Conservation (phyloP, 148 eudicot genomes). For the Cornus kousa region DNA sequence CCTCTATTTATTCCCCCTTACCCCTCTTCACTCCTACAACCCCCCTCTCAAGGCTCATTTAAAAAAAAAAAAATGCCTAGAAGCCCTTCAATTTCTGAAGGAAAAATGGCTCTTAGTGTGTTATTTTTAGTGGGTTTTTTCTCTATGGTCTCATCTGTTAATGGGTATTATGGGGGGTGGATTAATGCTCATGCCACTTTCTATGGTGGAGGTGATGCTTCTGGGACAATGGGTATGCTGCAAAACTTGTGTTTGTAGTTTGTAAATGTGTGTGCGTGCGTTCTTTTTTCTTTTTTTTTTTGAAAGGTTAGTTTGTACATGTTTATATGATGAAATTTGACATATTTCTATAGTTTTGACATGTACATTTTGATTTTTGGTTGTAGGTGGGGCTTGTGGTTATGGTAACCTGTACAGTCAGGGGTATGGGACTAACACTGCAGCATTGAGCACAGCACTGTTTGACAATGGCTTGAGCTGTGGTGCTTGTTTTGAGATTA, state of each 20-base stretch:
- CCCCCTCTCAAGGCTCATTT: slow-evolving; percentile 20
- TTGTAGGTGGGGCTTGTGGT: slow-evolving; percentile 58
- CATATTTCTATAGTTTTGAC: not conserved
- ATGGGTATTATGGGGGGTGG: slow-evolving; percentile 46
- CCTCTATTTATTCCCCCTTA: slow-evolving; percentile 16
- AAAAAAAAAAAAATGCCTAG: not conserved
- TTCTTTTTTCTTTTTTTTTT: too few relatives aligned
- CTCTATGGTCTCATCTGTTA: slow-evolving; percentile 22
- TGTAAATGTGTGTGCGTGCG: not conserved
- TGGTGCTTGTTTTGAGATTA: slow-evolving; percentile 42
- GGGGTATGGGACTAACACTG: slow-evolving; percentile 54
- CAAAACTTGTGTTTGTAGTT: too few relatives aligned
- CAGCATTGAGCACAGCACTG: slow-evolving; percentile 53
- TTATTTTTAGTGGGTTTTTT: slow-evolving; percentile 22
- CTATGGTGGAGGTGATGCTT: slow-evolving; percentile 63
- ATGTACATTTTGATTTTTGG: not conserved
- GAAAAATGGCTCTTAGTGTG: slow-evolving; percentile 25
- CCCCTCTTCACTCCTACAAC: slow-evolving; percentile 10
- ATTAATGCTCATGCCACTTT: slow-evolving; percentile 58
- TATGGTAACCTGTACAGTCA: slow-evolving; percentile 52
- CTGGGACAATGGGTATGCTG: slow-evolving; percentile 59
- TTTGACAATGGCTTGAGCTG: slow-evolving; percentile 53
- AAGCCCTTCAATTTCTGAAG: slow-evolving; percentile 5
- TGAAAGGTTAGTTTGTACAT: not conserved
- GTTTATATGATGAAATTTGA: not conserved